Evolutionary conservation across 345 rosid species (phyloP), one percentile per base, ranked within the genome.

Genomic region (Brassica incana): DNA sequence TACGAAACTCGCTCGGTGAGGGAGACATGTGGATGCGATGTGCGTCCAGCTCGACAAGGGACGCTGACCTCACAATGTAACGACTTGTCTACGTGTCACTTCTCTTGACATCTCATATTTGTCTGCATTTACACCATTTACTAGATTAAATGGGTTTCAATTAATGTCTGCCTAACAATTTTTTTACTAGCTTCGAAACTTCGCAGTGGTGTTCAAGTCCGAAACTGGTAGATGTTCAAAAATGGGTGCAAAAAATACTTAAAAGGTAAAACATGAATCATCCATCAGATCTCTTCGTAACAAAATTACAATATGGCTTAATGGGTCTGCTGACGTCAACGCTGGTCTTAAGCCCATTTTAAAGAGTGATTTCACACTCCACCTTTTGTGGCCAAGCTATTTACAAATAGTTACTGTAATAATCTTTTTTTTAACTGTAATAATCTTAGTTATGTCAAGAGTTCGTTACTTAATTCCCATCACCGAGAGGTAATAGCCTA

Each of bases 81-180:
- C 33, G 33, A 23, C 50, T 52, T 79, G 32, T 23, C 43, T 67
- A 67, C 78, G 82, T 79, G 82, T 73, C 78, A 59, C 10, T 45
- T 45, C 30, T 20, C 16, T 43, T 43, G 7, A 27, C 72, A 78
- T 60, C 62, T 78, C 73, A 60, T 67, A 18, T 18, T 71, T 71
- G 18, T 67, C 58, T 23, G 43, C 77, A 6, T 73, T 73, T 20
- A 33, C 60, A 62, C 20, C 54, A 25, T 25, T 7, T 52, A 11
- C 5, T 4, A 43, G 11, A 59, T 23, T 4, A 23, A 60, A 60
- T 62, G 54, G 54, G 6, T 12, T 1, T 27, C 56, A 3, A 20
- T 23, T 25, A 5, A 69, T 29, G n/a, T 38, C 38, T 38, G 15
- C 67, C 14, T 36, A 30, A 72, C 68, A 23, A 14, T 50, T 4